Base-by-base conservation (phyloP, 176 grass and related monocot species). In the Phoenix roebelenii region DNA sequence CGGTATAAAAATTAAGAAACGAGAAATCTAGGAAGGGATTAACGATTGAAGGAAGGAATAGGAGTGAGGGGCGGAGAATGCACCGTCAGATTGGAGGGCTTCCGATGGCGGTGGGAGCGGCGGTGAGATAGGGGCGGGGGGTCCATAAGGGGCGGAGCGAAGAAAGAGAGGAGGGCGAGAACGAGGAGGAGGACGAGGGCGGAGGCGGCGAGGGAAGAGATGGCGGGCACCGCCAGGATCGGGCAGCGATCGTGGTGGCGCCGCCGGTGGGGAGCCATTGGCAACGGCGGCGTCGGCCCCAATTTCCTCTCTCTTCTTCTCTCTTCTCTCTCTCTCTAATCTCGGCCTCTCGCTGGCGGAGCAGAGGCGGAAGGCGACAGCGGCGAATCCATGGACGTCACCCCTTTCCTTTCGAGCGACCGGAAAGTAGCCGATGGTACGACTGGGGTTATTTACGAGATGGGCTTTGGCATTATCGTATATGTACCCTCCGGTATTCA, bases 81-180 rank as follows among this genome's bases (percentile, higher is more conserved):
- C 10, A 39, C 32, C 69, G 59, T 35, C 61, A 59, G 17, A 72
- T 77, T 60, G 23, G 64, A 17, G 61, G 60, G 56, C 60, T 64
- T 64, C 62, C 23, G 26, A 57, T 57, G 44, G 25, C 16, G 60
- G 52, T 16, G 73, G 59, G 64, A 49, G 65, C 76, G 76, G 66
- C 76, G 54, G 52, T 71, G 66, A 17, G 80, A 63, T 57, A 86
- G 15, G 49, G 56, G 58, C 16, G 88, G 83, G 56, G 87, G 80
- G 66, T 94, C 89, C 7, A 72, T 65, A 50, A 88, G 59, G 3
- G 81, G 89, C 1, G 89, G 89, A 16, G 84, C 80, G 22, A 82
- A 77, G 25, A 85, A 32, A 70, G 76, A 94, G 29, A 94, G 80
- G 26, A 94, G 66, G 17, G 75, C 50, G 54, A 84, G 60, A 59